A percentile compares a stretch with the other conserved stretches of the same genome.
These are phyloP conservation scores for Fonsecaea pedrosoi DNA, from an alignment of 2,329 filamentous ascomycete genomes.

Conservation along the genomic window DNA sequence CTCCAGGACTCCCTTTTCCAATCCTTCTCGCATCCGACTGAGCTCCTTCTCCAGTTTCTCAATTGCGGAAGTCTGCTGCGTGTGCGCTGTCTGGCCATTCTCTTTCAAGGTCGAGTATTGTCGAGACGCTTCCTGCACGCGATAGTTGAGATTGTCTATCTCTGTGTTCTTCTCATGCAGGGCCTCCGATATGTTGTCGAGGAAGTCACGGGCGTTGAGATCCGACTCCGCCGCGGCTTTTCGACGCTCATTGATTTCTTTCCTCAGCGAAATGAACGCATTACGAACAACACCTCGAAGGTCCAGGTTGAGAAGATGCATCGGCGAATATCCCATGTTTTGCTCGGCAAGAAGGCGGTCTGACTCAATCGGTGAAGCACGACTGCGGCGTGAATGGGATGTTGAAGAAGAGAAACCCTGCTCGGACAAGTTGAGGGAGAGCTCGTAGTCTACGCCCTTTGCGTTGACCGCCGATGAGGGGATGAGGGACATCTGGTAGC, in stretches of 20 bases:
- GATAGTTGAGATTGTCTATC: conserved; percentile 88
- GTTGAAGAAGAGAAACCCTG: conserved; percentile 52
- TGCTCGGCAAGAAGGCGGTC: conserved; percentile 84
- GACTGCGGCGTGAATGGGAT: conserved; percentile 26
- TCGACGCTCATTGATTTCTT: conserved; percentile 89
- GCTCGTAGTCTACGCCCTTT: conserved; percentile 82
- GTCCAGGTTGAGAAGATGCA: conserved; percentile 87
- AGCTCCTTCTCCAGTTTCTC: conserved; percentile 99
- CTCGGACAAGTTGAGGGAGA: conserved; percentile 71
- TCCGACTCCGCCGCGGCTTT: conserved; percentile 83
- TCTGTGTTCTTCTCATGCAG: conserved; percentile 95
- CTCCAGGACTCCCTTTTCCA: conserved; percentile 46
- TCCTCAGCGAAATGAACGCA: conserved; percentile 77
- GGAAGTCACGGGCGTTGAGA: conserved; percentile 90
- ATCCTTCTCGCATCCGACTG: conserved; percentile 52
- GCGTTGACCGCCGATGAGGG: conserved; percentile 84
- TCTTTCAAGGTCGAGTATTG: conserved; percentile 89
- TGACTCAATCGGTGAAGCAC: conserved; percentile 56
- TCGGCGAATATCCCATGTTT: conserved; percentile 85
- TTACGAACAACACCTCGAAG: conserved; percentile 81
- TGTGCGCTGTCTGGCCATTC: conserved; percentile 82
- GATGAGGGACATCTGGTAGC: conserved; percentile 91
- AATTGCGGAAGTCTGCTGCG: conserved; percentile 88
- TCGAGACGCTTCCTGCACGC: conserved; percentile 84
- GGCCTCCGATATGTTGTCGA: conserved; percentile 94